Base-by-base conservation (phyloP, 371 early-diverging fungal genomes). In the Cokeromyces recurvatus region DNA sequence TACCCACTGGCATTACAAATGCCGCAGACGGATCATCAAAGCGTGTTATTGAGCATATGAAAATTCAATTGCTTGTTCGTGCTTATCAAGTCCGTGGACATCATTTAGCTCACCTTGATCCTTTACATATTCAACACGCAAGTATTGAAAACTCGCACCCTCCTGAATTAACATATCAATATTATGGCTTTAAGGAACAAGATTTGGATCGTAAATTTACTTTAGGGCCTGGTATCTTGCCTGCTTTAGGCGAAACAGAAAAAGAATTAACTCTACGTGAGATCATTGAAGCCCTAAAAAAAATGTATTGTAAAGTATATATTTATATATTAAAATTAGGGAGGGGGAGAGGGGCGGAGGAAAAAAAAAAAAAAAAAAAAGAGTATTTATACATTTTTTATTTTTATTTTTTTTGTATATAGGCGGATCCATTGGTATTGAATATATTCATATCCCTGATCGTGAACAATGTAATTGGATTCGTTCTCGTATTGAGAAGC, bases 21-120 rank as follows among this genome's bases (percentile, higher is more conserved):
- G 43, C 32, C 12, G n/a, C n/a, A n/a, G n/a, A n/a, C n/a, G 63
- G 73, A 11, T 71, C 78, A 20, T 52, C 62, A 9, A 39, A 38
- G 22, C 85, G 87, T 46, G 86, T 95, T 27, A 79, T 90, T 71
- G 97, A 96, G 69, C 96, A 96, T 66, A 82, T 96, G 85, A 97
- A 97, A 74, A 86, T 97, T 38, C 97, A 97, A 75, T 81, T 96
- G 8, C 61, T 97, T 41, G 94, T 91, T 16, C 84, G 98, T 43
- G 98, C 98, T 17, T 95, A 91, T 68, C 95, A 97, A 71, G 92
- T 89, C 37, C 89, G 96, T 47, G 98, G 98, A 23, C 98, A 97
- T 58, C 91, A 91, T 48, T 68, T 94, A 42, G 98, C 96, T 45
- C 81, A 84, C 55, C 62, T 96, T 23, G 98, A 96, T 64, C 96